Evolutionary conservation across 495 filamentous ascomycete species (phyloP), one percentile per base, ranked within the genome.

Genomic region (Apiosordaria backusii): DNA sequence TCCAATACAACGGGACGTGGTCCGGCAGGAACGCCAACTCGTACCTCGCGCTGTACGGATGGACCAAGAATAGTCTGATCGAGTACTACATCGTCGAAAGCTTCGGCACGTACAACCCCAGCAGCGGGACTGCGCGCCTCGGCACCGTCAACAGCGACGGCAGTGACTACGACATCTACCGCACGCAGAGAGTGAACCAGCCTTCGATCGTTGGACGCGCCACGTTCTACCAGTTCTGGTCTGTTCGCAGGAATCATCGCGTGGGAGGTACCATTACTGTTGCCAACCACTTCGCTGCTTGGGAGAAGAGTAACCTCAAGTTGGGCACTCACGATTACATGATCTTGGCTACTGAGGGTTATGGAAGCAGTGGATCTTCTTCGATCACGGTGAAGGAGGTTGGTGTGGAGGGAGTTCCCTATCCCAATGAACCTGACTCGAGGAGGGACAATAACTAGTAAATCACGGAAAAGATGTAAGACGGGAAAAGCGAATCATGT

Each of bases 11-110:
- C 52, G 72, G 67, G 54, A 69, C 60, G 18, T 74, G 75, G 66
- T 66, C 57, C 69, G 74, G 78, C 68, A 64, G 50, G 53, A 68
- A 65, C 35, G 61, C 54, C 60, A 68, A 72, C 61, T 62, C 63
- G 26, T 68, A 72, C 83, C 83, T 77, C 74, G 68, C 73, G 77
- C 59, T 61, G 0, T 87, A 89, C 69, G 86, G 86, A 54, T 89
- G 85, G 87, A 87, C 87, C 21, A 77, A 71, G 35, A 80, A 82
- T 75, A 86, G 87, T 0, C 78, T 88, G 15, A 78, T 88, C 66
- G 87, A 89, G 69, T 88, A 87, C 77, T 88, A 88, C 76, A 82
- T 88, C 50, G 75, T 87, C 59, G 87, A 89, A 72, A 80, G 59
- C 59, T 61, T 18, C 27, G 59, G 80, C 76, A 87, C 78, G 66